Base-by-base conservation (phyloP, 225 moss, liverwort and hornwort genomes). In the Straminergon stramineum region DNA sequence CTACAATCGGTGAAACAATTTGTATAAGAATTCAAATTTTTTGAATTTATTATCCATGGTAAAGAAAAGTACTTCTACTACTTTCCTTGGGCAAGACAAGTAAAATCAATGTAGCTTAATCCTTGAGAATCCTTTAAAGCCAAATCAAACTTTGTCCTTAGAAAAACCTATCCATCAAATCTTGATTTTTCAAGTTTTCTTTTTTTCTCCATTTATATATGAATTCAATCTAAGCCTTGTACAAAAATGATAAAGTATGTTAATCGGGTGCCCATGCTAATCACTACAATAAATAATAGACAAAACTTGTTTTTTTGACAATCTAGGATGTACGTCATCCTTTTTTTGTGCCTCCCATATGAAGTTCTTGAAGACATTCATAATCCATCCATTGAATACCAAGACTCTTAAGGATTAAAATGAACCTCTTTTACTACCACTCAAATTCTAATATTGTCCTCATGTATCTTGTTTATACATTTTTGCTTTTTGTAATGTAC, bases 81-180 rank as follows among this genome's bases (percentile, higher is more conserved):
- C 6, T 75, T 11, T 45, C 0, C 5, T 0, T 11, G 1, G 1
- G 3, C 0, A 74, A 11, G 30, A 11, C 2, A 28, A 7, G 2
- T 30, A 11, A 75, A 31, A 31, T 18, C 18, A 75, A 30, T 75
- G 3, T 45, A 48, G 18, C 3, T 18, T 48, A 30, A 45, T 0
- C 17, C 5, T 30, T 30, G 11, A 18, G 0, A 45, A 2, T 17
- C 6, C 30, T 74, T 74, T 3, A 11, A 10, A 48, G 10, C 8
- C 2, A 6, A 74, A 30, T 28, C 17, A 10, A 74, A 28, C 10
- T 74, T 13, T n/a, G 10, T 69, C 4, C 8, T 32, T 17, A 31
- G 31, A 39, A 39, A 39, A 70, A 70, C 0, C 22, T 39, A 70
- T 2, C 13, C 4, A 70, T 70, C 4, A 13, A 1, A 37, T n/a